phyloP scores from a whole-genome alignment of 169 alveolate genomes.

The Plasmodium inui region DNA sequence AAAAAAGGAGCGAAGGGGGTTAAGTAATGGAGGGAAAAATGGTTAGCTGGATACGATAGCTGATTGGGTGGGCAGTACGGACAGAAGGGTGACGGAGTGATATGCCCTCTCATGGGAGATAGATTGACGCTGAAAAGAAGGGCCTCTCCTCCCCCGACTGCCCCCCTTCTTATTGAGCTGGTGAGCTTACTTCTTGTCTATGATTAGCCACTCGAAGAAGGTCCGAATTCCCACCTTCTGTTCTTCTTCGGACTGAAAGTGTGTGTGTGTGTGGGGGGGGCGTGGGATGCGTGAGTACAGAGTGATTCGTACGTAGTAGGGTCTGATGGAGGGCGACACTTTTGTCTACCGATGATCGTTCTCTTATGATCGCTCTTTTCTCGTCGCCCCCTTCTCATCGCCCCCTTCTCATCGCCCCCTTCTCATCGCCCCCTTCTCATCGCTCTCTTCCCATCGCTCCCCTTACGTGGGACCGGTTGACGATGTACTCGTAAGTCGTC shows the following conservation, averaged over 20 bases:
- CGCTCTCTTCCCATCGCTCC: background rate
- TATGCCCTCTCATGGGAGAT: background rate
- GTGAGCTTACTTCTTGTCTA: conserved; percentile 41
- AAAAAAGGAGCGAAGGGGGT: background rate
- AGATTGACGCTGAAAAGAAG: background rate
- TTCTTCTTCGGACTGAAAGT: conserved; percentile 49
- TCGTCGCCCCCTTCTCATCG: background rate
- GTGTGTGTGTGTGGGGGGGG: background rate
- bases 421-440: background rate
- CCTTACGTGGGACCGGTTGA: conserved; percentile 72
- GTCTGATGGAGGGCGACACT: background rate
- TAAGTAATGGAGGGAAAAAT: background rate
- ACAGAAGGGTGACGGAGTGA: background rate
- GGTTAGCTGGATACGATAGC: background rate
- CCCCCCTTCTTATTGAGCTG: background rate
- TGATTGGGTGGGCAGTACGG: background rate
- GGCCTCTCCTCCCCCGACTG: background rate
- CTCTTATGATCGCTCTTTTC: background rate
- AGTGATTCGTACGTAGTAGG: background rate
- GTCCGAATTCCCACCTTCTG: conserved; percentile 53
- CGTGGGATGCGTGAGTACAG: background rate
- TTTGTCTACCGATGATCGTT: background rate
- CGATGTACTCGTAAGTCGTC: conserved; percentile 83
- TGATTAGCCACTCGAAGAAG: conserved; percentile 73
- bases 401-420: background rate